Evolutionary conservation across 768 basidiomycete species (phyloP), one percentile per base, ranked within the genome.

Genomic region (Kwoniella dendrophila): DNA sequence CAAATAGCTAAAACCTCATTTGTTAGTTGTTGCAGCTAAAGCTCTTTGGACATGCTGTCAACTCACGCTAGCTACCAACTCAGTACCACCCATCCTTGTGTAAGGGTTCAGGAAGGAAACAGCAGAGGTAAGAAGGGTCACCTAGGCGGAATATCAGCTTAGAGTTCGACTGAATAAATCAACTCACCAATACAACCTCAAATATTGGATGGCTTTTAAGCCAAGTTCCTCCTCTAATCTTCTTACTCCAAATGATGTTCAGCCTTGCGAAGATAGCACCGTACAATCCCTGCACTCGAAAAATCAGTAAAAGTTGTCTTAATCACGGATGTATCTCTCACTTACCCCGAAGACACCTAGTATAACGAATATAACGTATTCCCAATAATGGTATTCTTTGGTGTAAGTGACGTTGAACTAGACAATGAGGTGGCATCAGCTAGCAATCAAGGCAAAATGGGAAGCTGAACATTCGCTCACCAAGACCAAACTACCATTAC

Each of bases 31-130:
- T n/a, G 20, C 26, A 4, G n/a, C 32, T 26, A n/a, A n/a, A n/a
- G n/a, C n/a, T n/a, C 22, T n/a, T 32, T 41, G 0, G 33, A 36
- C 1, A 54, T 43, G 47, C n/a, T n/a, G 12, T 36, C 51, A 47
- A 70, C 75, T 92, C 47, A 97, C 86, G 63, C 88, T 88, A 75
- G 90, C 92, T 55, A 99, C 89, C 24, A 97, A 87, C 72, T 99
- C 93, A 1, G 95, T 94, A 2, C 95, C 92, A 54, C 92, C 88
- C 89, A 97, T 94, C 36, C 89, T 86, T 4, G 91, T 89, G 74
- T 88, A 97, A 0, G 90, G 88, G 76, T 94, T 96, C 55, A 90
- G 80, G 81, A 93, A 95, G 67, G 88, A 89, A 44, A 95, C 78
- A 3, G 85, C 68, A 0, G 90, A 85, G 0, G 95, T 97, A 30